These are phyloP conservation scores for Silybum marianum DNA, from an alignment of 129 eudicot species.

Conservation along the genomic window DNA sequence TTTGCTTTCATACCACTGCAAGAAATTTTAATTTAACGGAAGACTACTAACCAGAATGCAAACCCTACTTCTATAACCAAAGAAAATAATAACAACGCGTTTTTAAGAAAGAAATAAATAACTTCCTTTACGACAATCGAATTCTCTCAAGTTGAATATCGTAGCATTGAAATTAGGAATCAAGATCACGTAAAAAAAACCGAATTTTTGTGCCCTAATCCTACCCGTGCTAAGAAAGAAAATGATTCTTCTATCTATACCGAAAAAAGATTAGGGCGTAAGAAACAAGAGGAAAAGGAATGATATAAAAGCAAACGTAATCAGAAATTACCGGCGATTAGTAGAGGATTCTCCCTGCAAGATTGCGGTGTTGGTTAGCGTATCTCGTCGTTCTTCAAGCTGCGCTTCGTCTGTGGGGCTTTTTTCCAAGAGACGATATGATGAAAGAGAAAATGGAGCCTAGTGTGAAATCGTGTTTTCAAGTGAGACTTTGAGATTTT, in stretches of 20 bases:
- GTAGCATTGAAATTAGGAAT: not conserved
- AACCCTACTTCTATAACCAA: conserved; percentile 27
- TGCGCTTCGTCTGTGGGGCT: conserved; percentile 22
- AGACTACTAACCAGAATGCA: not conserved
- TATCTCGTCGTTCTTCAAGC: conserved; percentile 19
- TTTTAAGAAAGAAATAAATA: not conserved
- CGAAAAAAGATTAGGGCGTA: conserved; percentile 14
- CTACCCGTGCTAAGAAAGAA: conserved; percentile 14
- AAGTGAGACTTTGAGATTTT: conserved; percentile 27
- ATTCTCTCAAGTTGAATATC: conserved; percentile 5
- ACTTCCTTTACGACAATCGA: not conserved
- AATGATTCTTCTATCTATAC: not conserved
- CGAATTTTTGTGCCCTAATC: conserved; percentile 28
- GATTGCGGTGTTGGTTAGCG: conserved; percentile 25
- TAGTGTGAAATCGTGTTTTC: conserved; percentile 32
- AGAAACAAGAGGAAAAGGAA: not conserved
- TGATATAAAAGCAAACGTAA: not conserved
- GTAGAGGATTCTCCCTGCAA: conserved; percentile 24
- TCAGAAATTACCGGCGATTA: conserved; percentile 26
- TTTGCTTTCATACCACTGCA: not conserved
- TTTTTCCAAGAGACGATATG: conserved; percentile 22
- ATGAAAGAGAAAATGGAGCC: conserved; percentile 3
- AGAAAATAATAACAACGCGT: not conserved
- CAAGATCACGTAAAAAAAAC: conserved; percentile 8
- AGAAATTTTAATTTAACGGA: not conserved